Evolutionary conservation across 192 early-diverging fungal genomes (phyloP), one percentile per base, ranked within the genome.

Genomic region (Podila horticola): DNA sequence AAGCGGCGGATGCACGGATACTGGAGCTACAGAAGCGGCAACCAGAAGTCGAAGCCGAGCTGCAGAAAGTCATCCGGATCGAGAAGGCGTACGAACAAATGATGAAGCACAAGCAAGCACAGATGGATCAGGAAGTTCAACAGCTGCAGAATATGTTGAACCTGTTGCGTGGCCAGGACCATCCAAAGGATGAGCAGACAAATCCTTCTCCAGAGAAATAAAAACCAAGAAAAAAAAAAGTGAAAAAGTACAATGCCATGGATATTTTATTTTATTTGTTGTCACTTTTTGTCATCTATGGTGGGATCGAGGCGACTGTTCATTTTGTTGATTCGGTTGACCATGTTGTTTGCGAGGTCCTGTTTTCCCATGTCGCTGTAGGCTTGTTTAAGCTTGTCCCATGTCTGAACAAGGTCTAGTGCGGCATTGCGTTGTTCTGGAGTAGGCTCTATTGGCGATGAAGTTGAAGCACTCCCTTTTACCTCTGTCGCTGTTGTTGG

Each of bases 361-460:
- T 51, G 31, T 55, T 69, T 81, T 24, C 77, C 71, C 77, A 81
- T 81, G 48, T 81, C 71, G n/a, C 3, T 50, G 36, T 69, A 81
- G 36, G 72, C 71, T 28, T 81, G 70, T 1, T 26, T 24, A 11
- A 73, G 36, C 38, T 60, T 73, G 5, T 52, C 31, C 77, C 65
- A 73, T 2, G 77, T 81, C 36, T 36, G 33, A 20, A 73, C 36
- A 7, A 81, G 49, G 12, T 57, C 66, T 5, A 12, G 17, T 5
- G 67, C 71, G 13, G 61, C 52, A 10, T 58, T 50, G 28, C 17
- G 51, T 55, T 81, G 62, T 20, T 64, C 77, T 12, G 62, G n/a
- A 0, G 66, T 67, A 13, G 70, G 50, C 28, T 24, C 52, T 45
- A 22, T 49, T 41, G 15, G 11, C 30, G 60, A 20, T 36, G 24